These are phyloP conservation scores for Phytophthora sojae DNA, from an alignment of 352 stramenopile species.

Conservation along the genomic window DNA sequence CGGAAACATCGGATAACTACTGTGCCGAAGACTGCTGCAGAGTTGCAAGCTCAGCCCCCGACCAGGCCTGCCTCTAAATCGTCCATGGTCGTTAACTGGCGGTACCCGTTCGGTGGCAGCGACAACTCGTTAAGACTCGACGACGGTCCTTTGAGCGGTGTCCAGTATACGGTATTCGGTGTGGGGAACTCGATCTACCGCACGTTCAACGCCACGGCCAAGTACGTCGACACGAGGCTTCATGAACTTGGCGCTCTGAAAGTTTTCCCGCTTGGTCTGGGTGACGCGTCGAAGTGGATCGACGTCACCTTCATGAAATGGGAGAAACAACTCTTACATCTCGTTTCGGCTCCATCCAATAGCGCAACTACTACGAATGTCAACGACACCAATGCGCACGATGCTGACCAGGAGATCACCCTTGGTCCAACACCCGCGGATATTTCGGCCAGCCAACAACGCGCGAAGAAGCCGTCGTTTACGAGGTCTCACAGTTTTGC, in stretches of 20 bases:
- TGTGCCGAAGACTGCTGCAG: background rate
- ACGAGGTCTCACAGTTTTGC: background rate
- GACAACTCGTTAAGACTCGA: background rate
- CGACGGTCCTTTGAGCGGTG: constrained; percentile 6
- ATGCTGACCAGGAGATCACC: background rate
- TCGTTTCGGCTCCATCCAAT: background rate
- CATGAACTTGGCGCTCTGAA: constrained; percentile 68
- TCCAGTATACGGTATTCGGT: constrained; percentile 78
- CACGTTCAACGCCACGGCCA: constrained; percentile 95
- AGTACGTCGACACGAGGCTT: constrained; percentile 85
- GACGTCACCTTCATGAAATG: constrained; percentile 56
- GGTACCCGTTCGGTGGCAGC: constrained; percentile 8
- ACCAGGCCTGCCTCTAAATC: background rate
- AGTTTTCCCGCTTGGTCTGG: constrained; percentile 64
- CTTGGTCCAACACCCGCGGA: constrained; percentile 54
- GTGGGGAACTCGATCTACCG: constrained; percentile 96
- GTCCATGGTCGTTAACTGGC: constrained; percentile 10
- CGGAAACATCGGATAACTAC: constrained; percentile 1
- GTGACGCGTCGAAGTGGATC: constrained; percentile 91
- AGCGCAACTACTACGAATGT: background rate
- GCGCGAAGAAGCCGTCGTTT: background rate
- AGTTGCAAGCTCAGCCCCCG: background rate
- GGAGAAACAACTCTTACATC: background rate
- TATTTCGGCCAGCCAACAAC: constrained; percentile 49
- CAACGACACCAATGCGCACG: background rate